Percentiles rank a stretch among this genome's conserved stretches.
These are phyloP conservation scores for Phytopythium vexans DNA, from an alignment of 352 stramenopile species.

Conservation along the genomic window DNA sequence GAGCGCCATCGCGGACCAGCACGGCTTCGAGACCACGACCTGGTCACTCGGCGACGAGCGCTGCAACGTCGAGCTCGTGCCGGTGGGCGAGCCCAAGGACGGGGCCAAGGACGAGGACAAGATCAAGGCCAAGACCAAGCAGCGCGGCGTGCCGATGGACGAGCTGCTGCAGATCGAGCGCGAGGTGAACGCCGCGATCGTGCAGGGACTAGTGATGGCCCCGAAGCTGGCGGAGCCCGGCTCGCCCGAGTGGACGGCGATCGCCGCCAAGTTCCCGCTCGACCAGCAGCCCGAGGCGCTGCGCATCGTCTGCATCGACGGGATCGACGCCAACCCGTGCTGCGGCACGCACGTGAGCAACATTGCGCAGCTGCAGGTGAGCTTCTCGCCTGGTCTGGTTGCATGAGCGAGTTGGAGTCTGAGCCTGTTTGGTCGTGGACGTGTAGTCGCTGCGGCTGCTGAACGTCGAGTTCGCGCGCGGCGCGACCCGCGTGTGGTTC, in stretches of 20 bases:
- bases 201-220: conserved; percentile 47
- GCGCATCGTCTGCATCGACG: conserved; percentile 82
- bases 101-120: conserved; percentile 15
- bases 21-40: conserved; percentile 74
- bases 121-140: conserved; percentile 21
- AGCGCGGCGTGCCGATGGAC: conserved; percentile 29
- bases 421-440: conserved; percentile 1
- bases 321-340: conserved; percentile 84
- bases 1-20: conserved; percentile 75
- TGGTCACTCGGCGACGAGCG: conserved; percentile 70
- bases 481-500: conserved; percentile 78
- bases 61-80: conserved; percentile 79
- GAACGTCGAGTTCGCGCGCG: conserved; percentile 62
- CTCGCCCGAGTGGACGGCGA: conserved; percentile 49
- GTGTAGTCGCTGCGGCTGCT: conserved; percentile 63
- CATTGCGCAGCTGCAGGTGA: conserved; percentile 55
- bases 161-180: conserved; percentile 56
- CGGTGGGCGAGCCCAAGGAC: conserved; percentile 11
- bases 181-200: conserved; percentile 77
- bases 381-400: background rate
- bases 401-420: background rate
- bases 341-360: conserved; percentile 86
- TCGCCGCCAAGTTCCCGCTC: conserved; percentile 56
- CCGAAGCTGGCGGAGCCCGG: conserved; percentile 54
- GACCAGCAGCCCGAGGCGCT: conserved; percentile 60